phyloP scores from a whole-genome alignment of 2,329 filamentous ascomycete species.

The Fusarium setosum region DNA sequence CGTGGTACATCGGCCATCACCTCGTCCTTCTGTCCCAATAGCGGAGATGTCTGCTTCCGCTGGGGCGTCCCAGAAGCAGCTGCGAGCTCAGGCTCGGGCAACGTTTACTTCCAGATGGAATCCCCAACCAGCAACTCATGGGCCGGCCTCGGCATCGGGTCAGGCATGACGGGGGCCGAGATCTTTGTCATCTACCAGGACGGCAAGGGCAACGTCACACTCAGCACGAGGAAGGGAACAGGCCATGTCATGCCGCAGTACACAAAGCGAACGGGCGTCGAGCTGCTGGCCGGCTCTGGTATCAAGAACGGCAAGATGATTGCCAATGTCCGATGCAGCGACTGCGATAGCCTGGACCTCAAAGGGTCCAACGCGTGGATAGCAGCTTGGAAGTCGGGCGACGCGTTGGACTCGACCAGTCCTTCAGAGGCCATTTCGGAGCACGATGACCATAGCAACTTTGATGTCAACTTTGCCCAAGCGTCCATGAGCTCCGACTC shows the following conservation, averaged over 20 bases:
- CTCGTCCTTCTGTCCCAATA: conserved; percentile 54
- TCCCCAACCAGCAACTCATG: conserved; percentile 65
- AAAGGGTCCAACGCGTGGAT: conserved; percentile 60
- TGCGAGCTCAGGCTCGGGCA: conserved; percentile 60
- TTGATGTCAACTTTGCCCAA: conserved; percentile 60
- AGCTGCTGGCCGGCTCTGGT: conserved; percentile 69
- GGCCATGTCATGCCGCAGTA: conserved; percentile 62
- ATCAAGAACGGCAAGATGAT: conserved; percentile 63
- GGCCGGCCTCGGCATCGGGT: conserved; percentile 69
- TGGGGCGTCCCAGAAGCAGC: conserved; percentile 66
- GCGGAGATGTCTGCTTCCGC: conserved; percentile 62
- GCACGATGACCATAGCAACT: conserved; percentile 59
- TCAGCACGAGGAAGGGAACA: conserved; percentile 65
- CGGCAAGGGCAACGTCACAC: conserved; percentile 68
- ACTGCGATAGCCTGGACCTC: conserved; percentile 62
- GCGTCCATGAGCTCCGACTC: conserved; percentile 55
- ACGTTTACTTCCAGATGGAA: conserved; percentile 71
- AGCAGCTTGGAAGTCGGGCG: conserved; percentile 63
- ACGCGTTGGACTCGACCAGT: conserved; percentile 57
- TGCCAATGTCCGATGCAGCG: conserved; percentile 68
- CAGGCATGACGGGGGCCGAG: conserved; percentile 64
- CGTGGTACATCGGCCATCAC: conserved; percentile 39
- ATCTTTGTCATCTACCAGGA: conserved; percentile 73
- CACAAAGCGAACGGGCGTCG: conserved; percentile 55
- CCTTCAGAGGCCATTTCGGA: conserved; percentile 52